Conservation (phyloP, 2,329 filamentous ascomycete genomes). For the Sordariomycetes sp. region DNA sequence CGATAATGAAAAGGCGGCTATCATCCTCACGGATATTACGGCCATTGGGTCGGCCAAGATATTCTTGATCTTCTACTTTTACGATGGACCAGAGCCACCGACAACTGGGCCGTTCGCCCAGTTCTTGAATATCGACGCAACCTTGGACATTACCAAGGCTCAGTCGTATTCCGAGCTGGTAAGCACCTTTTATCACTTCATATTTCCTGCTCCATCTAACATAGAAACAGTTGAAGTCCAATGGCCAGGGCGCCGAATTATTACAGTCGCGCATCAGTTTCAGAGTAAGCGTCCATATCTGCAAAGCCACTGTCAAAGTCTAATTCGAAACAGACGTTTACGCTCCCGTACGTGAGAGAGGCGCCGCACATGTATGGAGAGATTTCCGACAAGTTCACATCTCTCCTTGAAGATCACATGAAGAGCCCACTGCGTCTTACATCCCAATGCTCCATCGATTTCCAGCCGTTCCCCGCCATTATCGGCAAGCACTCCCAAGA, state of each 20-base stretch:
- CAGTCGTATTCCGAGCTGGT: slow-evolving; percentile 19
- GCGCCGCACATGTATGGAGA: slow-evolving; percentile 17
- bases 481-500: slow-evolving; percentile 11
- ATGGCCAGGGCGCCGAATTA: slow-evolving; percentile 7
- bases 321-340: slow-evolving; percentile 9
- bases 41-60: slow-evolving; percentile 9
- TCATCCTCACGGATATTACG: slow-evolving; percentile 14
- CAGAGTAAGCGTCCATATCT: slow-evolving; percentile 6
- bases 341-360: slow-evolving; percentile 11
- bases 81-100: slow-evolving; percentile 17
- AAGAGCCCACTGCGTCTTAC: slow-evolving; percentile 10
- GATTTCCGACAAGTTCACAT: slow-evolving; percentile 15
- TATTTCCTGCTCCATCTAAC: not conserved
- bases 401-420: slow-evolving; percentile 13
- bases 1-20: slow-evolving; percentile 14
- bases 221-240: slow-evolving; percentile 8
- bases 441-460: slow-evolving; percentile 15
- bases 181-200: slow-evolving; percentile 1
- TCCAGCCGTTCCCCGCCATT: slow-evolving; percentile 15
- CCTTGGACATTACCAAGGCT: slow-evolving; percentile 10
- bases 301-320: not conserved
- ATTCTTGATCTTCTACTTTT: slow-evolving; percentile 19
- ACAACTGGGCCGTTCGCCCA: slow-evolving; percentile 14
- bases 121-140: slow-evolving; percentile 15
- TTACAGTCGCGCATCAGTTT: slow-evolving; percentile 9